Evolutionary conservation across 768 basidiomycete genomes (phyloP), one percentile per base, ranked within the genome.

Genomic region (Hygrophoropsis aurantiaca): DNA sequence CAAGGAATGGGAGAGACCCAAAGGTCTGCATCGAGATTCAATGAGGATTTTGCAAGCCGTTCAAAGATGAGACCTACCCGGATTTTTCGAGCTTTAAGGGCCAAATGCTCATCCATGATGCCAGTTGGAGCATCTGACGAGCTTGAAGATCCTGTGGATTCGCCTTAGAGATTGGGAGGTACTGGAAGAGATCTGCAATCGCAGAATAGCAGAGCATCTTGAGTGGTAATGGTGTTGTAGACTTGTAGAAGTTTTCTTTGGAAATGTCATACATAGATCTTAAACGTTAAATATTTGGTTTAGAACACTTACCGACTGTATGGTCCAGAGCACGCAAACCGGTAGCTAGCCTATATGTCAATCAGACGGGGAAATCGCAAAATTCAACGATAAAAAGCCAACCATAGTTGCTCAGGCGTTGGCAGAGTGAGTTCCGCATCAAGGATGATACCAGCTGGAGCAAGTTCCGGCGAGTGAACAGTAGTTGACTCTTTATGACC

Each of bases 81-180:
- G 82, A 81, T 55, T 69, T 74, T 55, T 81, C 79, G 8, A 73
- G 47, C 56, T 77, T 81, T 35, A 74, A 64, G 0, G 87, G 86
- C 85, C 84, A 89, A 10, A 87, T 54, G 52, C 84, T 87, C 84
- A 87, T 87, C 89, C 86, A 90, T 1, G 85, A 78, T 2, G 87
- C 88, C 34, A 90, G 46, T 60, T 87, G 80, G 11, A 89, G 71
- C 59, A 77, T 82, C 56, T 88, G 85, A 13, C 89, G 79, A 43
- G 71, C 62, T n/a, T 73, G 75, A 27, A 90, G 50, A 49, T 79
- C 71, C 21, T 64, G 56, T 0, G 85, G 81, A 50, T 85, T 65
- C 11, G 72, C 78, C 60, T 83, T 87, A 20, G 80, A 82, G 44
- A 67, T 61, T 1, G 86, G 84, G 11, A 92, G 76, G 61, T 84